phyloP scores from a whole-genome alignment of 345 rosid genomes.

The Schrenkiella parvula region DNA sequence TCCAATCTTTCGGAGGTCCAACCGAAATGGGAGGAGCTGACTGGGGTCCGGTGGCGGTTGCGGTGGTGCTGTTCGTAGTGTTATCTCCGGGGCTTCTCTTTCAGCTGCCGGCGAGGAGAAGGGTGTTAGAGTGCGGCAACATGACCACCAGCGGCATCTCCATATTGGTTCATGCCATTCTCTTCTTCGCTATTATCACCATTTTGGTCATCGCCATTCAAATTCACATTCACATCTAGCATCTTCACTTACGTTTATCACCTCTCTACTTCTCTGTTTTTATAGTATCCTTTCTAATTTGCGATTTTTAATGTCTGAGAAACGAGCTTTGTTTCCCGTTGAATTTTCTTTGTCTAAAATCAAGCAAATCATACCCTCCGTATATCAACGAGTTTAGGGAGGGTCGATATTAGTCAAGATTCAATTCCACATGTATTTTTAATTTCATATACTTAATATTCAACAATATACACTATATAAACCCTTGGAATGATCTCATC shows the following conservation, averaged over 20 bases:
- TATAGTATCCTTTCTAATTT: not conserved
- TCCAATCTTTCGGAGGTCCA: not conserved
- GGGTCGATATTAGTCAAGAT: too few relatives aligned
- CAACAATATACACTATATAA: too few relatives aligned
- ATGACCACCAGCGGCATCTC: slow-evolving; percentile 37
- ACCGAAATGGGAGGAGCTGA: slow-evolving; percentile 30
- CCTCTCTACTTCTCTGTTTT: not conserved
- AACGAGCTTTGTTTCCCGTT: too few relatives aligned
- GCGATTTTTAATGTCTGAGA: too few relatives aligned
- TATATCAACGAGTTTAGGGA: too few relatives aligned
- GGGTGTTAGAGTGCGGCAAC: slow-evolving; percentile 40
- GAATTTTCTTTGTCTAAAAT: too few relatives aligned
- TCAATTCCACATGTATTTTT: too few relatives aligned
- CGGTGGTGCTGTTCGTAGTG: slow-evolving; percentile 34
- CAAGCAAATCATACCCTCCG: too few relatives aligned
- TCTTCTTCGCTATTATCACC: slow-evolving; percentile 32
- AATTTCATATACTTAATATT: too few relatives aligned
- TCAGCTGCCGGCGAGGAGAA: slow-evolving; percentile 34
- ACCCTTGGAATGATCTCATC: too few relatives aligned
- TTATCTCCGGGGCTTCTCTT: slow-evolving; percentile 35
- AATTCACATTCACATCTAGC: slow-evolving; percentile 30
- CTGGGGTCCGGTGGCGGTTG: slow-evolving; percentile 37
- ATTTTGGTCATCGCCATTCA: slow-evolving; percentile 33
- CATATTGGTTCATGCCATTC: slow-evolving; percentile 32
- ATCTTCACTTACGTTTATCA: not conserved